Evolutionary conservation across 2,329 filamentous ascomycete genomes (phyloP), one percentile per base, ranked within the genome.

Genomic region (Xylariaceae sp.): DNA sequence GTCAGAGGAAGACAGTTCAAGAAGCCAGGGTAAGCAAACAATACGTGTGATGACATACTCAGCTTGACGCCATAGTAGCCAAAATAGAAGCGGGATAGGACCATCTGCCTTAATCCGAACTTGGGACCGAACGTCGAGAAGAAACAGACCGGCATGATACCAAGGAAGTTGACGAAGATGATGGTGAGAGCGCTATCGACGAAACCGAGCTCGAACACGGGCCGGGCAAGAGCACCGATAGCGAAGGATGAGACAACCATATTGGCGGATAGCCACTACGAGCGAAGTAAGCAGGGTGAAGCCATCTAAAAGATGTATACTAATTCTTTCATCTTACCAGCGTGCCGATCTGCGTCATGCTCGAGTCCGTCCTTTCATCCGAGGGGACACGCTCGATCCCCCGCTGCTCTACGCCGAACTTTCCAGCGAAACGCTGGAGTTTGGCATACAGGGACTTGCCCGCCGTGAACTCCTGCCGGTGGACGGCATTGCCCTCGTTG

Each of bases 71-170:
- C 81, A 62, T 83, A 86, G 73, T 84, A 90, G 7, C 89, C 89
- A 70, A 91, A 92, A 74, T 81, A 92, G 74, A 88, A 92, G 37
- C 89, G 80, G 10, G 87, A 86, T n/a, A 93, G 78, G 1, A 92
- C 88, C 86, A 93, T 91, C 69, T 92, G 90, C 52, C 90, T 84
- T 61, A 92, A 78, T 3, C 89, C 90, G 62, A 91, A 91, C 7
- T 77, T 76, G 2, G 90, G 87, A 2, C 90, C 89, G 67, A 92
- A 91, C 18, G 85, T 89, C 1, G 87, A 89, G 77, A 92, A 92
- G 74, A 88, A 91, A 68, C 84, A 88, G 16, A 91, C 89, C 0
- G 89, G 87, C 47, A 87, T 68, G 47, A 89, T 81, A n/a, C 87
- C 89, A 9, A 93, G 76, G 3, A 91, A 69, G 65, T 92, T 93